Evolutionary conservation across 768 basidiomycete species (phyloP), one percentile per base, ranked within the genome.

Genomic region (Podaxis sp.): DNA sequence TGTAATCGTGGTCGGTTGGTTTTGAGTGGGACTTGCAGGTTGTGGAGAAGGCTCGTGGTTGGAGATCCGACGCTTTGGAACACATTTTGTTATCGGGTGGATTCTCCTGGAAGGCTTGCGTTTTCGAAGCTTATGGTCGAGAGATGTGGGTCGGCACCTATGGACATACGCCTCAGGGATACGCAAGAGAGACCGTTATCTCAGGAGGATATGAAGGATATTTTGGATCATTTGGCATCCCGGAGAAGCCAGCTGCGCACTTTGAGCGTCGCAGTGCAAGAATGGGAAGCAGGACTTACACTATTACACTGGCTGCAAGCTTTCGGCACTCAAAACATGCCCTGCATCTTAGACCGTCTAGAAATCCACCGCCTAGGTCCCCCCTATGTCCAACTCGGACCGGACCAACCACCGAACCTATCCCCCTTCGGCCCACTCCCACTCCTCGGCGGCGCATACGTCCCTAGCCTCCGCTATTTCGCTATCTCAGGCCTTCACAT

Each of bases 131-230:
- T 80, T 51, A 89, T 84, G 79, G 75, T 90, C 60, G 76, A 83
- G 20, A 78, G 89, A 57, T 82, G 88, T 2, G 83, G 83, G 1
- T 70, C 76, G 2, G 76, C 85, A 2, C 75, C 83, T 2, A 67
- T 91, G 64, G 87, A 89, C 60, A 66, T 91, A n/a, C 83, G 86
- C 36, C 82, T 91, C 67, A 80, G 82, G 68, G 87, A 77, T 56
- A 69, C 69, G 33, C 60, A 66, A 5, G 70, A 69, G 38, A 68
- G 73, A 2, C 66, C 73, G 8, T 69, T 87, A 64, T 79, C 81
- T 20, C 69, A 72, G 2, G 60, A 77, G 36, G 72, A 78, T 20
- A 83, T 89, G 77, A 70, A 73, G 2, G 65, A 64, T 40, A 71
- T 91, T n/a, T 67, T 90, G 62, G 74, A 84, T 68, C 75, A 66